These are phyloP conservation scores for Harringtonia aguacate DNA, from an alignment of 2,329 filamentous ascomycete species.

Conservation along the genomic window DNA sequence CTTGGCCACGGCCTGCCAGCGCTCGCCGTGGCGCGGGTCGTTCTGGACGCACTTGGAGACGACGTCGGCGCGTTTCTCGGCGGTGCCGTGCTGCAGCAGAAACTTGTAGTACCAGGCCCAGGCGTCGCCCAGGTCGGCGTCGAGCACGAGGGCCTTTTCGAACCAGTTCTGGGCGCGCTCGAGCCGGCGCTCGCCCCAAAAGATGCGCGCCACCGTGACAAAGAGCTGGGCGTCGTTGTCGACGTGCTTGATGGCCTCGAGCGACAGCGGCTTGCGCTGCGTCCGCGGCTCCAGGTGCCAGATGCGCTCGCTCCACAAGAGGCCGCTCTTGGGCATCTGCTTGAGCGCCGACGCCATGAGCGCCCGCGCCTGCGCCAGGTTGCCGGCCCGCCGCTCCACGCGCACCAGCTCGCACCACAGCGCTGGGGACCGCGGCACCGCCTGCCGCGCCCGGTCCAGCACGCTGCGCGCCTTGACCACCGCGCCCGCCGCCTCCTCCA, in stretches of 20 bases:
- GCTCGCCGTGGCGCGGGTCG: slow-evolving; percentile 86
- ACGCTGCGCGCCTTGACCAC: slow-evolving; percentile 89
- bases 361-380: slow-evolving; percentile 72
- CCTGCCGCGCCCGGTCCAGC: slow-evolving; percentile 80
- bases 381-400: slow-evolving; percentile 79
- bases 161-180: slow-evolving; percentile 97
- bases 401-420: slow-evolving; percentile 93
- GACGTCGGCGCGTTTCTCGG: slow-evolving; percentile 83
- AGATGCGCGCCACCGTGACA: slow-evolving; percentile 85
- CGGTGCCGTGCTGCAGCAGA: slow-evolving; percentile 79
- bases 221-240: slow-evolving; percentile 87
- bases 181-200: slow-evolving; percentile 85
- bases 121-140: slow-evolving; percentile 78
- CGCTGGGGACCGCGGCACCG: slow-evolving; percentile 72
- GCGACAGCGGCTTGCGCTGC: slow-evolving; percentile 78
- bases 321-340: slow-evolving; percentile 76
- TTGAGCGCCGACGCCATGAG: slow-evolving; percentile 91
- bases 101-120: slow-evolving; percentile 99
- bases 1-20: slow-evolving; percentile 82
- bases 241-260: slow-evolving; percentile 95
- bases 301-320: slow-evolving; percentile 90
- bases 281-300: slow-evolving; percentile 88
- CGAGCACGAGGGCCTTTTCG: slow-evolving; percentile 82
- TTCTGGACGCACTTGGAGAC: slow-evolving; percentile 68
- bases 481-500: slow-evolving; percentile 77